Percentiles rank a stretch among this genome's conserved stretches.
Conservation (phyloP, 2,329 filamentous ascomycete genomes). For the Hypoxylon sp. region DNA sequence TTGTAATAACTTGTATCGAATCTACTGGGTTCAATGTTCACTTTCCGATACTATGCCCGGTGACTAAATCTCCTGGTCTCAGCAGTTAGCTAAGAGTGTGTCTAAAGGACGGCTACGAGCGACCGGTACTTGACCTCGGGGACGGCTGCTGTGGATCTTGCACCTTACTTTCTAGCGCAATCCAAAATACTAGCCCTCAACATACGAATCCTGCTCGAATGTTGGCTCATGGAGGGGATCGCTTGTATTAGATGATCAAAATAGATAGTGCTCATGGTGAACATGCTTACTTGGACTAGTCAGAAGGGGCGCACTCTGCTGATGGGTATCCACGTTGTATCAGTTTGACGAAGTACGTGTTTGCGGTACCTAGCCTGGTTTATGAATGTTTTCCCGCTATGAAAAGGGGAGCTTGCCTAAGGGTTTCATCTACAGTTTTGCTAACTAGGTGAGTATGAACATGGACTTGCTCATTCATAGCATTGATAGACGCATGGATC, state of each 20-base stretch:
- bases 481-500: too few species aligned
- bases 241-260: neutral
- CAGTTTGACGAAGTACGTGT: neutral
- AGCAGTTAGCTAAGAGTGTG: neutral
- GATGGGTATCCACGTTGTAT: neutral
- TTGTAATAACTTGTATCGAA: too few species aligned
- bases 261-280: neutral
- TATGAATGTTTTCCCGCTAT: neutral
- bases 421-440: neutral
- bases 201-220: neutral
- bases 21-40: too few species aligned
- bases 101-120: neutral
- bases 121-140: neutral
- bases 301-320: neutral
- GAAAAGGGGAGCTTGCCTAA: neutral
- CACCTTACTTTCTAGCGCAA: too few species aligned
- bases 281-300: neutral
- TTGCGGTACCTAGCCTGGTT: neutral
- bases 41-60: too few species aligned
- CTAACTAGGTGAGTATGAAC: too few species aligned
- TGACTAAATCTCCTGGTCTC: too few species aligned
- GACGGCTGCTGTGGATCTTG: too few species aligned
- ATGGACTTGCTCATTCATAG: too few species aligned
- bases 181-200: too few species aligned
- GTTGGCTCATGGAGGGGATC: too few species aligned